Conservation (phyloP, 1,284 basidiomycete genomes). For the Tilletia walkeri region DNA sequence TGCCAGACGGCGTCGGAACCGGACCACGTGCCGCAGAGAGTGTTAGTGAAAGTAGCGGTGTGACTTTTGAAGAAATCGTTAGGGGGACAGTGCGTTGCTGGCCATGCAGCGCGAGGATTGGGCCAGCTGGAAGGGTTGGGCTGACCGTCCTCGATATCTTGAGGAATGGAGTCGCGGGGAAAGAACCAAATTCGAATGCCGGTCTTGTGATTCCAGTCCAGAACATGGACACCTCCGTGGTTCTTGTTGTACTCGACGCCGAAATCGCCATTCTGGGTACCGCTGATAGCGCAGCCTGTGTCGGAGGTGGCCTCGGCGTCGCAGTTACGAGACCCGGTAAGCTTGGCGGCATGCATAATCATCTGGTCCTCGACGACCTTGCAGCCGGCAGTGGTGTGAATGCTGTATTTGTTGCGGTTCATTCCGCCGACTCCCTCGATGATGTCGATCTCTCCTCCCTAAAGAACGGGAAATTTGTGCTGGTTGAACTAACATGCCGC, state of each 20-base stretch:
- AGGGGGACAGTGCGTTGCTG: slow-evolving; percentile 58
- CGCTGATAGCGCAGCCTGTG: slow-evolving; percentile 67
- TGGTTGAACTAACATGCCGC: neutral
- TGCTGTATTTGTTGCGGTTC: slow-evolving; percentile 33
- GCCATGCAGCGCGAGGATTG: slow-evolving; percentile 62
- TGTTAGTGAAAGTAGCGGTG: slow-evolving; percentile 40
- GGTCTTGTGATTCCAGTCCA: slow-evolving; percentile 27
- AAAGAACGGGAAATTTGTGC: neutral
- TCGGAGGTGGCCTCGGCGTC: slow-evolving; percentile 64
- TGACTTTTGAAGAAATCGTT: slow-evolving; percentile 58
- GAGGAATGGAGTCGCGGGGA: slow-evolving; percentile 59
- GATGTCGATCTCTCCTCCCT: slow-evolving; percentile 13
- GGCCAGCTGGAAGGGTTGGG: slow-evolving; percentile 60
- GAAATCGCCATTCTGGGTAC: slow-evolving; percentile 59
- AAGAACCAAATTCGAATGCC: slow-evolving; percentile 66
- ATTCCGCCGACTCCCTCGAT: slow-evolving; percentile 14
- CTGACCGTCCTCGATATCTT: slow-evolving; percentile 55
- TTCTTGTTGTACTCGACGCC: slow-evolving; percentile 65
- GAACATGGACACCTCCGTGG: slow-evolving; percentile 62
- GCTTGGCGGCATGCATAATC: slow-evolving; percentile 29
- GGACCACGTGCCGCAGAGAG: slow-evolving; percentile 39
- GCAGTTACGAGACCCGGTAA: slow-evolving; percentile 59
- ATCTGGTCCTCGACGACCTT: slow-evolving; percentile 25
- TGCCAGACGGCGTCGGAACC: slow-evolving; percentile 32
- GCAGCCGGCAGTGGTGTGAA: slow-evolving; percentile 42